These are phyloP conservation scores for Syzygium aqueum DNA, from an alignment of 345 rosid genomes.

Conservation along the genomic window DNA sequence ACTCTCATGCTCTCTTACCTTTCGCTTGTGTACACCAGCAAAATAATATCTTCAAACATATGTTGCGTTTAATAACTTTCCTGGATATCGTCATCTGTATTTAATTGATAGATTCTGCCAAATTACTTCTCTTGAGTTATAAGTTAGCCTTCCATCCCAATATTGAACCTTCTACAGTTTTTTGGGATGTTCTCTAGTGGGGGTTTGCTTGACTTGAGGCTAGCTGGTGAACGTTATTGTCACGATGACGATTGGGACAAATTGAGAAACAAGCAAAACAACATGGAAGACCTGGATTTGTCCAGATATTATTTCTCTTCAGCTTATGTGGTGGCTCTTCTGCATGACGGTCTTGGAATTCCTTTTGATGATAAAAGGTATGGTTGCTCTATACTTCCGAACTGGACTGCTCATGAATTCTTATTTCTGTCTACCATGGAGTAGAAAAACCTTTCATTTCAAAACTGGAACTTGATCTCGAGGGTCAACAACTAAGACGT, in stretches of 20 bases:
- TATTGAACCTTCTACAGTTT: constrained; percentile 19
- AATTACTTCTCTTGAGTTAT: not conserved
- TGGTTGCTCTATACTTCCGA: not conserved
- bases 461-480: not conserved
- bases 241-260: constrained; percentile 20
- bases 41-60: not conserved
- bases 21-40: not conserved
- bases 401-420: not conserved
- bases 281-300: constrained; percentile 26
- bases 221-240: constrained; percentile 29
- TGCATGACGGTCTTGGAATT: constrained; percentile 36
- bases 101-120: not conserved
- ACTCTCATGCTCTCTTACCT: not conserved
- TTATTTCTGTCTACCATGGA: not conserved
- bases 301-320: constrained; percentile 41
- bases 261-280: constrained; percentile 12
- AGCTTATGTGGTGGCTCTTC: constrained; percentile 25
- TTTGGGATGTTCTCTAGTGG: constrained; percentile 29
- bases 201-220: constrained; percentile 27
- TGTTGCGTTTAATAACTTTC: not conserved
- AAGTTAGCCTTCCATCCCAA: not conserved
- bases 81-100: not conserved
- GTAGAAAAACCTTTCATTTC: not conserved
- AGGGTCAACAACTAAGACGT: not conserved
- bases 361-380: constrained; percentile 28